Percentiles rank a stretch among this genome's conserved stretches.
Conservation (phyloP, 2,329 filamentous ascomycete genomes). For the Geoglossum cookeanum region DNA sequence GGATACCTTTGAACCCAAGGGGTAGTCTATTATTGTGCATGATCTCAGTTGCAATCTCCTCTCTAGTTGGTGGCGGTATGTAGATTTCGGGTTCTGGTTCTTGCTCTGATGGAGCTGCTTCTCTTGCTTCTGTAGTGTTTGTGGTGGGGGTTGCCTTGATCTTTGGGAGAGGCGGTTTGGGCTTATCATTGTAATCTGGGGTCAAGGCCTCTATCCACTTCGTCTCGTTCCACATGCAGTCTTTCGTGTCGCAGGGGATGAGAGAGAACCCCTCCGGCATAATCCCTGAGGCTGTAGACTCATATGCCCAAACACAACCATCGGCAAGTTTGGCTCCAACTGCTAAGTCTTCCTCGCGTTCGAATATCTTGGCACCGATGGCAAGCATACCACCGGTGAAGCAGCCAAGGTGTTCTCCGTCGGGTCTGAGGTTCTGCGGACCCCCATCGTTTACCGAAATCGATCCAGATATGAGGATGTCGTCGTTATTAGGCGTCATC, state of each 20-base stretch:
- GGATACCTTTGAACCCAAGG: slow-evolving; percentile 31
- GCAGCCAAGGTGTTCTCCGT: slow-evolving; percentile 38
- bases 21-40: slow-evolving; percentile 29
- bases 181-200: not conserved
- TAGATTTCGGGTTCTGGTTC: not conserved
- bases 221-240: slow-evolving; percentile 5
- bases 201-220: slow-evolving; percentile 4
- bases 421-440: slow-evolving; percentile 17
- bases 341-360: slow-evolving; percentile 38
- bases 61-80: slow-evolving; percentile 25
- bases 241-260: not conserved
- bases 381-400: slow-evolving; percentile 55
- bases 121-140: not conserved
- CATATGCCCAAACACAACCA: slow-evolving; percentile 52
- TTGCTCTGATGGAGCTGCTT: not conserved
- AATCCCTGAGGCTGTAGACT: slow-evolving; percentile 37
- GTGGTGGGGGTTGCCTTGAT: not conserved
- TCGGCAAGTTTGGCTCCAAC: slow-evolving; percentile 44
- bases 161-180: not conserved
- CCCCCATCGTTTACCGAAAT: slow-evolving; percentile 27
- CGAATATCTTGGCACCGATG: slow-evolving; percentile 43
- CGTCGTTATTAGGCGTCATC: slow-evolving; percentile 45
- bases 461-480: slow-evolving; percentile 58
- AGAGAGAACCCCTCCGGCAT: slow-evolving; percentile 41
- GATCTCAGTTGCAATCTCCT: slow-evolving; percentile 31